phyloP scores from a whole-genome alignment of 2,329 filamentous ascomycete species.

The Escovopsis weberi region DNA sequence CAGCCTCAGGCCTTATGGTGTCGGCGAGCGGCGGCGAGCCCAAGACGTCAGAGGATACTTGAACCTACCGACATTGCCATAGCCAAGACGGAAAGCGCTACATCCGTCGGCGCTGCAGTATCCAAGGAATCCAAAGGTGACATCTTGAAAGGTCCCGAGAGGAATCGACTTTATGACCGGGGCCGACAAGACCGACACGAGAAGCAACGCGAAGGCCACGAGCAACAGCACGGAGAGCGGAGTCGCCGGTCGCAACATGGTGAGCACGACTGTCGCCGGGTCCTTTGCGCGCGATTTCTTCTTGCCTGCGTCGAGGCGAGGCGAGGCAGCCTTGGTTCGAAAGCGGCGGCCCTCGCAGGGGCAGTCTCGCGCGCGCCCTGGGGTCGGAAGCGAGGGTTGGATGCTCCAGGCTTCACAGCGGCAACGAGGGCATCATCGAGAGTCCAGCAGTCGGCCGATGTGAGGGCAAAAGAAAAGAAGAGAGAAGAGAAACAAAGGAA shows the following conservation, averaged over 20 bases:
- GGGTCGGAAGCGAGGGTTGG: no score
- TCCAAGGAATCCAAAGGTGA: slow-evolving; percentile 86
- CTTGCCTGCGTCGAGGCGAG: no score
- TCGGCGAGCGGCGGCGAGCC: background rate
- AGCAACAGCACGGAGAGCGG: slow-evolving; percentile 78
- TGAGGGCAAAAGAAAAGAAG: no score
- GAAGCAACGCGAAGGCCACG: slow-evolving; percentile 67
- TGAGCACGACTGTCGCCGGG: slow-evolving; percentile 18
- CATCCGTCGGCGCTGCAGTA: slow-evolving; percentile 59
- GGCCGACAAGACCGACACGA: slow-evolving; percentile 80
- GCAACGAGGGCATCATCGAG: no score
- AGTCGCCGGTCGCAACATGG: slow-evolving; percentile 82
- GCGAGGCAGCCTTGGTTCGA: no score
- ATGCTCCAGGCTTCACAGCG: no score
- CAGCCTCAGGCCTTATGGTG: background rate
- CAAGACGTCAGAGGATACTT: background rate
- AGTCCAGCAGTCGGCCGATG: no score
- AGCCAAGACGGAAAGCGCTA: slow-evolving; percentile 66
- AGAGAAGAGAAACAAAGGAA: no score
- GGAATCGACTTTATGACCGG: slow-evolving; percentile 79
- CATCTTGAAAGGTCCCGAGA: slow-evolving; percentile 59
- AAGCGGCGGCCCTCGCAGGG: no score
- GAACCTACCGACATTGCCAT: slow-evolving; percentile 50
- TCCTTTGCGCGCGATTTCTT: no score
- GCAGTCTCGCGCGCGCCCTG: no score